Base-by-base conservation (phyloP, 257 asterid genomes). In the Phtheirospermum japonicum region DNA sequence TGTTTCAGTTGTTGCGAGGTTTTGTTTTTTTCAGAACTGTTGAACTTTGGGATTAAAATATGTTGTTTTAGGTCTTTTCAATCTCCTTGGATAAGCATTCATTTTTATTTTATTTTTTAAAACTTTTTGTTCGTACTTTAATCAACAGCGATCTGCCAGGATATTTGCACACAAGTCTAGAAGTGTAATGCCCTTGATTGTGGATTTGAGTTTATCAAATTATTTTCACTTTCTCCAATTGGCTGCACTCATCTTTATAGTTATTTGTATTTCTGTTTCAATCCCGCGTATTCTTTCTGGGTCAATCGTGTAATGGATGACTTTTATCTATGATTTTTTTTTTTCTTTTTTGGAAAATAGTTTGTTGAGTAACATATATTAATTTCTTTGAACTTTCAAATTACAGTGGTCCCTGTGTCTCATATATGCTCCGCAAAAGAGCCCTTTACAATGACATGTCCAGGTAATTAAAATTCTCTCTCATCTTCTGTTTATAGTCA, bases 381-480 rank as follows among this genome's bases (percentile, higher is more conserved):
- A 26, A 57, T 40, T 52, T 46, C 54, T 57, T 26, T 46, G 68
- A 23, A 23, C 56, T 71, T 64, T 68, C 20, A 14, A 62, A 62
- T 66, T 70, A 54, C 96, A 93, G 97, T 72, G 97, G 74, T 28
- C 97, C 99, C 7, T 93, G 99, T 69, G 99, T 77, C 49, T 92
- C 99, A 30, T 92, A 92, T 72, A 72, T 92, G 96, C 99, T 89
- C 30, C 96, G 97, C 45, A 93, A 80, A 68, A 79, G 99, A 68
- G 99, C 99, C 56, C 97, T 93, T 13, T 93, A 93, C 82, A 85
- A 90, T 87, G 99, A 93, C 74, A 93, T 93, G 99, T 67, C 96
- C 76, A 87, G 95, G 99, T 89, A 78, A 68, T 42, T 18, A 56
- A 42, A 69, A 52, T 69, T 53, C 40, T 59, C 40, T 59, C 43